Evolutionary conservation across 148 eudicot genomes (phyloP).

Genomic region (Dysphania ambrosioides): DNA sequence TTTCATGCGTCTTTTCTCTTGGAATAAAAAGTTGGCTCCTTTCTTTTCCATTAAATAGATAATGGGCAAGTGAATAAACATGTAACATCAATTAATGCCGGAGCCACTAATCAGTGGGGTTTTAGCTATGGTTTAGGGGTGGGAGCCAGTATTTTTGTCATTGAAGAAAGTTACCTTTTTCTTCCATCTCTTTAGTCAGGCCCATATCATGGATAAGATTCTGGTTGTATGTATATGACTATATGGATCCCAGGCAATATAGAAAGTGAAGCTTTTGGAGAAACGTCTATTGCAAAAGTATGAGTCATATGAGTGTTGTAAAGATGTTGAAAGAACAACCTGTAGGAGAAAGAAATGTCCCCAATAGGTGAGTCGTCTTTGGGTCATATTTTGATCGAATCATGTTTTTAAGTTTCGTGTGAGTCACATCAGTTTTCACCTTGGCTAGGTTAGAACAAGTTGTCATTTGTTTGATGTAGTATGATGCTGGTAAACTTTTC

Average conservation of each 20-base stretch:
- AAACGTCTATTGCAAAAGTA: background rate
- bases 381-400: no score
- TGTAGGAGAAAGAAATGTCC: background rate
- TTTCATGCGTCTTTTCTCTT: background rate
- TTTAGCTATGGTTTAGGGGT: background rate
- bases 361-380: background rate
- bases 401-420: no score
- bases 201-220: conserved; percentile 21
- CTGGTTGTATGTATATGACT: no score
- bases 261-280: background rate
- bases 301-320: conserved; percentile 8
- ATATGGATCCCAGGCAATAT: conserved; percentile 17
- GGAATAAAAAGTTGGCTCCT: conserved; percentile 9
- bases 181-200: conserved; percentile 10
- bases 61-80: no score
- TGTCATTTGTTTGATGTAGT: no score
- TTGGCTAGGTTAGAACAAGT: no score
- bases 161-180: conserved; percentile 14
- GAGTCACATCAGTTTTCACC: no score
- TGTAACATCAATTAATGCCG: no score
- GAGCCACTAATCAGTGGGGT: conserved; percentile 27
- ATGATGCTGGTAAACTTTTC: no score
- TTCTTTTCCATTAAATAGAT: background rate
- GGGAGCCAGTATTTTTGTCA: background rate
- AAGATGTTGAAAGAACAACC: no score